These are phyloP conservation scores for Rhizophlyctis rosea DNA, from an alignment of 192 early-diverging fungal species.

Conservation along the genomic window DNA sequence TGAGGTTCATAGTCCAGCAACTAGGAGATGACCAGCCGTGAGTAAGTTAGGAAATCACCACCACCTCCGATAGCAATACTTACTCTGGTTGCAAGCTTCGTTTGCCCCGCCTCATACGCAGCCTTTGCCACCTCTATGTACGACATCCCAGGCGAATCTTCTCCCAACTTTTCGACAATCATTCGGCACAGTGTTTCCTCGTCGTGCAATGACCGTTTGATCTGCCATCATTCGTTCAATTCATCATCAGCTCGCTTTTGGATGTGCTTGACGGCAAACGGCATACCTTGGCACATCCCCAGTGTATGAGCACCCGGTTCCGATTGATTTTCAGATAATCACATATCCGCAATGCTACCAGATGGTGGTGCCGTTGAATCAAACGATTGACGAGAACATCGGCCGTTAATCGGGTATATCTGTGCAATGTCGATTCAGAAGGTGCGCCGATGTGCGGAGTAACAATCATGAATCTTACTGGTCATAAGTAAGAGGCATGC, in stretches of 20 bases:
- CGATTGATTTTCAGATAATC: slow-evolving; percentile 76
- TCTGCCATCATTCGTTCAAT: slow-evolving; percentile 39
- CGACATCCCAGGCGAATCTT: slow-evolving; percentile 69
- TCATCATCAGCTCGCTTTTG: background rate
- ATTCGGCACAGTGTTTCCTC: slow-evolving; percentile 80
- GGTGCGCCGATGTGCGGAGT: background rate
- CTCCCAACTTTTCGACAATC: slow-evolving; percentile 73
- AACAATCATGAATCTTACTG: slow-evolving; percentile 59
- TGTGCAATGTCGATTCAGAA: slow-evolving; percentile 16
- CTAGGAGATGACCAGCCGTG: slow-evolving; percentile 28
- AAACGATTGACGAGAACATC: slow-evolving; percentile 82
- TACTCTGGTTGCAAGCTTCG: slow-evolving; percentile 79
- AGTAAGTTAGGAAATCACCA: no score
- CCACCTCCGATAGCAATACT: background rate
- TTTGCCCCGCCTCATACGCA: slow-evolving; percentile 80
- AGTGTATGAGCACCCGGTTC: slow-evolving; percentile 85
- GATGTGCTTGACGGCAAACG: slow-evolving; percentile 6
- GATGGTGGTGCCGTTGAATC: slow-evolving; percentile 76
- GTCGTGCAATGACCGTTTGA: slow-evolving; percentile 76
- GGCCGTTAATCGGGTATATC: slow-evolving; percentile 69
- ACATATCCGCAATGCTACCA: slow-evolving; percentile 82
- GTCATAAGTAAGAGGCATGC: slow-evolving; percentile 81
- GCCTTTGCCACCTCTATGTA: slow-evolving; percentile 91
- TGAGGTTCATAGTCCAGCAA: slow-evolving; percentile 92
- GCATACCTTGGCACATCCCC: slow-evolving; percentile 90